phyloP scores from a whole-genome alignment of 495 filamentous ascomycete species.

The Penicilliopsis zonata region DNA sequence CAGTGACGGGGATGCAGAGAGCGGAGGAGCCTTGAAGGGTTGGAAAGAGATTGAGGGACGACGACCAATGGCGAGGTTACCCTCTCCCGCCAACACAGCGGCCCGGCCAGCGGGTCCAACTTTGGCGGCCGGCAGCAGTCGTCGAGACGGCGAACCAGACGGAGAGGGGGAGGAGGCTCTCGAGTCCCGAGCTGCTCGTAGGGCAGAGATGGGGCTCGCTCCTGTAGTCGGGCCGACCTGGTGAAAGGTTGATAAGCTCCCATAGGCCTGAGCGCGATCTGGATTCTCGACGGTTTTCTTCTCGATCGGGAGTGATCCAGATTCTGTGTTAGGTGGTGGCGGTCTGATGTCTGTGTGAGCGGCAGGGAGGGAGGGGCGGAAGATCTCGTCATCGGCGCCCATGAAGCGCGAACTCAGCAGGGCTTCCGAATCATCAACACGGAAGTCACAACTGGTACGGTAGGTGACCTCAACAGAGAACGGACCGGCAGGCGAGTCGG shows the following conservation, averaged over 20 bases:
- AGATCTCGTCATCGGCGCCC: conserved; percentile 79
- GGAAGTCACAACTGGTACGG: conserved; percentile 79
- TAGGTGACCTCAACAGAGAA: conserved; percentile 73
- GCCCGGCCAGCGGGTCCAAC: conserved; percentile 47
- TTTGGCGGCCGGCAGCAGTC: conserved; percentile 45
- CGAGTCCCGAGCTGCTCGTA: conserved; percentile 54
- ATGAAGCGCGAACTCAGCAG: conserved; percentile 92
- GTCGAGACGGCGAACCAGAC: conserved; percentile 48
- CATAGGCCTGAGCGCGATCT: conserved; percentile 73
- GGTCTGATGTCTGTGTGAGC: conserved; percentile 18
- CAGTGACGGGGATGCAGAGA: conserved; percentile 76
- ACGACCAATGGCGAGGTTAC: conserved; percentile 40
- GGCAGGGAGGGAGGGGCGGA: conserved; percentile 56
- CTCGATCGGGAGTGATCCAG: conserved; percentile 61
- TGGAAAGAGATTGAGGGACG: conserved; percentile 88
- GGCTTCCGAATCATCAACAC: conserved; percentile 81
- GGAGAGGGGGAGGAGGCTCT: conserved; percentile 30
- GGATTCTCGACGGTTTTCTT: conserved; percentile 33
- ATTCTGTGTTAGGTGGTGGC: conserved; percentile 41
- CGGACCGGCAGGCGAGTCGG: conserved; percentile 74
- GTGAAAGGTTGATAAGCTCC: conserved; percentile 88
- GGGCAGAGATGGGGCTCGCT: conserved; percentile 77
- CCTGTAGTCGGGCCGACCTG: conserved; percentile 60
- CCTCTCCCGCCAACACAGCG: conserved; percentile 44
- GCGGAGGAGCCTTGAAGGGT: conserved; percentile 87